A percentile compares a stretch with the other conserved stretches of the same genome.
phyloP scores from a whole-genome alignment of 1,284 basidiomycete genomes.

The Termitomyces sp. region DNA sequence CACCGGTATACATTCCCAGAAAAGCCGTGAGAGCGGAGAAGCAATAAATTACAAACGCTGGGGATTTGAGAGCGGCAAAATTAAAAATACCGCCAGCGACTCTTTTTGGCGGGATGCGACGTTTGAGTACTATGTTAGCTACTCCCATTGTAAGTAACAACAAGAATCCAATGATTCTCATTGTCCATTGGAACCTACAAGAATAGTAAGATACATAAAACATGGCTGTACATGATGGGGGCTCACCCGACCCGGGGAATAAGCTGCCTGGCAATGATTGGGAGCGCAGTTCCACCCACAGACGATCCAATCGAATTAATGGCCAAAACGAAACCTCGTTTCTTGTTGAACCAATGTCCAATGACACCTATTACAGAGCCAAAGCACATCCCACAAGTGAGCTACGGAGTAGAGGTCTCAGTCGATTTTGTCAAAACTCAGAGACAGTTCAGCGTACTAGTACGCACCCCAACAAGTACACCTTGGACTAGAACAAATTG shows the following conservation, averaged over 20 bases:
- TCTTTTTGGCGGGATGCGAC: slow-evolving; percentile 46
- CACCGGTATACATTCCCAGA: slow-evolving; percentile 60
- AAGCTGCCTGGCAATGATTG: slow-evolving; percentile 34
- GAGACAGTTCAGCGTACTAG: neutral
- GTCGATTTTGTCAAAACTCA: neutral
- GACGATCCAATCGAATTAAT: slow-evolving; percentile 28
- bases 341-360: slow-evolving; percentile 37
- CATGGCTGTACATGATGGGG: neutral
- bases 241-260: slow-evolving; percentile 34
- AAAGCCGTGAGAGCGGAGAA: slow-evolving; percentile 41
- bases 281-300: slow-evolving; percentile 36
- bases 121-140: slow-evolving; percentile 37
- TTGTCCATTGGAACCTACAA: slow-evolving; percentile 46
- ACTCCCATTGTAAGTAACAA: slow-evolving; percentile 33
- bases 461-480: slow-evolving; percentile 31
- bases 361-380: slow-evolving; percentile 32
- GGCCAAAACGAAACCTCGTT: slow-evolving; percentile 26
- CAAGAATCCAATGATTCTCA: slow-evolving; percentile 48
- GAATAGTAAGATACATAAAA: neutral
- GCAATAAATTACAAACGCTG: slow-evolving; percentile 40
- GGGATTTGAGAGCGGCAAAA: slow-evolving; percentile 40
- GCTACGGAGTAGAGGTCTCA: slow-evolving; percentile 15
- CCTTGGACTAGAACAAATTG: slow-evolving; percentile 45
- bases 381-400: slow-evolving; percentile 33
- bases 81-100: slow-evolving; percentile 47